Base-by-base conservation (phyloP, 495 filamentous ascomycete genomes). In the Trichoderma parareesei region DNA sequence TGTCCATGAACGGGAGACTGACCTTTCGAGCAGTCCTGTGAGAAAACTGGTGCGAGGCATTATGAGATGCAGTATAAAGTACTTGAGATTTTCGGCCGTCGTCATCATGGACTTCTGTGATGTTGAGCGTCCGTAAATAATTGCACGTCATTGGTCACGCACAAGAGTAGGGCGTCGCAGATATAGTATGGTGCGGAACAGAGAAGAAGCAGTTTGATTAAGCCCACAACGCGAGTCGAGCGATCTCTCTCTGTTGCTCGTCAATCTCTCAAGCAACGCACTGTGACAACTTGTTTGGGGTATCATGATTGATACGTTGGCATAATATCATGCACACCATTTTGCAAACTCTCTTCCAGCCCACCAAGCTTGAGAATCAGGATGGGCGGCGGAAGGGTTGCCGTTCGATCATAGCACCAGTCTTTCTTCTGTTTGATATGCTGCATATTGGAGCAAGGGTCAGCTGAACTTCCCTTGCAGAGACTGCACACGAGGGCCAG, bases 171-270 rank as follows among this genome's bases (percentile, higher is more conserved):
- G 27, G 49, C 2, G 49, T 57, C 16, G 53, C 53, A 57, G 27
- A 27, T 57, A 4, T 57, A 27, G n/a, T 20, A 57, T 57, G 53
- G 53, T 57, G 53, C 53, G 53, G 53, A 27, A 57, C 27, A 27
- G 18, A n/a, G 53, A 57, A 5, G 53, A 57, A 57, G 33, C 53
- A 57, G 53, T 37, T 57, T 57, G 37, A 57, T 57, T 57, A 57
- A 57, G 11, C 33, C 27, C 53, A 20, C 27, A 57, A 35, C 53
- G 8, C 8, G 20, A 2, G 27, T 27, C 16, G 37, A 33, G 1
- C 27, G 14, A 57, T 9, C 7, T 35, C 27, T 11, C 5, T 33
- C 27, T 27, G 9, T 57, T n/a, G n/a, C 46, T 38, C 11, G 27
- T 37, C 53, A 57, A 35, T 18, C 8, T 16, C n/a, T 18, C 44